Evolutionary conservation across 2,329 filamentous ascomycete species (phyloP), one percentile per base, ranked within the genome.

Genomic region (Ophiosphaerella herpotricha): DNA sequence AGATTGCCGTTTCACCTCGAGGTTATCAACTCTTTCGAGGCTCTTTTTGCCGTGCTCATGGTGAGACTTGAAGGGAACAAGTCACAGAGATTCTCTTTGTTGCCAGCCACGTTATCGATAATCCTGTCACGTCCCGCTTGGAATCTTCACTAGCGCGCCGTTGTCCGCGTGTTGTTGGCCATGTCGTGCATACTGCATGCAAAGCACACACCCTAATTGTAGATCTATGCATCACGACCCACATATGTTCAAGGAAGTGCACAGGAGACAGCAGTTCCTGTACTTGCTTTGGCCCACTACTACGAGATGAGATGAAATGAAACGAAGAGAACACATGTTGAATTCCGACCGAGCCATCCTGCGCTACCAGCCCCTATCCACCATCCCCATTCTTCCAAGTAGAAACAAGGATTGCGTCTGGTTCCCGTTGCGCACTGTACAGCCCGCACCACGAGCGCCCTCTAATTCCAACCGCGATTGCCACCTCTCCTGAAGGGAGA

Each of bases 401-500:
- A 35, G 37, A 40, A 31, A 35, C 37, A 32, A 39, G 36, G 37
- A 18, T 37, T 29, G n/a, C 29, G 12, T 34, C 37, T 36, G 44
- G 31, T 12, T 24, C 44, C 37, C 31, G 36, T 40, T 14, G 26
- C 37, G 44, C 44, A 46, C 44, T 29, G 44, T 31, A 23, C 37
- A 46, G 37, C 32, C 31, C 26, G 44, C 35, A 33, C 36, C 34
- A 46, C 44, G 44, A 40, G 44, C 44, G 44, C 44, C 37, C 31
- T 46, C 37, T 46, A 46, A 40, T 40, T 40, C 14, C 44, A 40
- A 14, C 37, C 44, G 44, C 36, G 33, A 32, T 48, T 43, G 46
- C 46, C 46, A 48, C 46, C 26, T 48, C 46, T 48, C 46, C 46
- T 48, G 46, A 48, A 32, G 38, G 31, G 43, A 54, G 53, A 48